phyloP scores from a whole-genome alignment of 2,329 filamentous ascomycete species.

The Sclerotinia glacialis region DNA sequence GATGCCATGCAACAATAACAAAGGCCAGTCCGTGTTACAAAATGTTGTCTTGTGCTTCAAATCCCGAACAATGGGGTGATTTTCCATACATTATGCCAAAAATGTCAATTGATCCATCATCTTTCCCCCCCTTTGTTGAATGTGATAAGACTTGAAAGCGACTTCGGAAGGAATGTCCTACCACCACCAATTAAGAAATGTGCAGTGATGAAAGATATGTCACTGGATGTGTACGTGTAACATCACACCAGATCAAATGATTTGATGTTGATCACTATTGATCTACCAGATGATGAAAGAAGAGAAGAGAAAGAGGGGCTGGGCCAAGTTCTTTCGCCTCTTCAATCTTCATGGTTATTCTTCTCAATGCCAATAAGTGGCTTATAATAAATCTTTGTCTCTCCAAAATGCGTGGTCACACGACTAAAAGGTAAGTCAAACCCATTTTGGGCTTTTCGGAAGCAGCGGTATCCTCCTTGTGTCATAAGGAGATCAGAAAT shows the following conservation, averaged over 20 bases:
- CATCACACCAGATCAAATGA: not conserved
- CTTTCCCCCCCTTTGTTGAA: not conserved
- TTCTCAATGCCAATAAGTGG: not conserved
- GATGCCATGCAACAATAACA: not conserved
- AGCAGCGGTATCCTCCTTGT: slow-evolving; percentile 2
- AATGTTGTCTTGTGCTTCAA: slow-evolving; percentile 11
- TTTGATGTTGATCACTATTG: not conserved
- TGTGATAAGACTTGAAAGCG: slow-evolving; percentile 1
- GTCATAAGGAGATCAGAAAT: not conserved
- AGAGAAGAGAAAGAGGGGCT: not conserved
- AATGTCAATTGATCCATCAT: not conserved
- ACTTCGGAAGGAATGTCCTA: slow-evolving; percentile 12
- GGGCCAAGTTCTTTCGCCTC: slow-evolving; percentile 11
- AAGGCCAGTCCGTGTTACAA: not conserved
- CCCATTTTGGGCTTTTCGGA: not conserved
- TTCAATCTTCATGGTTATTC: not conserved
- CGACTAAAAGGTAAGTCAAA: not conserved
- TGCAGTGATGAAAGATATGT: not conserved
- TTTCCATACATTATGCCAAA: not conserved
- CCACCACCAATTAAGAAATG: not conserved
- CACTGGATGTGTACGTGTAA: slow-evolving; percentile 7
- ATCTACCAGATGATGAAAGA: slow-evolving; percentile 3
- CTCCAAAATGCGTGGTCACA: slow-evolving; percentile 3
- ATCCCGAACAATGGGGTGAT: slow-evolving; percentile 1
- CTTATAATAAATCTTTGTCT: not conserved